Evolutionary conservation across 2,329 filamentous ascomycete species (phyloP), one percentile per base, ranked within the genome.

Genomic region (Rutstroemia sp.): DNA sequence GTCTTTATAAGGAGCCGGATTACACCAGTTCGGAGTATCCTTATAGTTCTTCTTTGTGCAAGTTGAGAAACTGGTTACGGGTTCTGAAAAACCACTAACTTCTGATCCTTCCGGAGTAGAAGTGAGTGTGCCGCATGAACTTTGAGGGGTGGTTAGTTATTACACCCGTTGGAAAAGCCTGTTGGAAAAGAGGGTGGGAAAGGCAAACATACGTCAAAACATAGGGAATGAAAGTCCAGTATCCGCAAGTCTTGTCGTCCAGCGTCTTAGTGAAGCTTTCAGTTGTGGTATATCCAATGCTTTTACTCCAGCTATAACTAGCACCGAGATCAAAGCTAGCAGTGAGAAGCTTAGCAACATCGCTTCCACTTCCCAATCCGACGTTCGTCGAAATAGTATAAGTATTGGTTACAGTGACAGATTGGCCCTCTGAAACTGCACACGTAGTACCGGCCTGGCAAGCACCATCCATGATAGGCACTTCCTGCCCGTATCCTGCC

Each of bases 221-320:
- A 30, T 30, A 44, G 5, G 49, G 39, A 7, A 51, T 44, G 27
- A 51, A 51, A 17, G 39, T 51, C 49, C 49, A 51, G 21, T 51
- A 51, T 27, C 49, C 49, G 44, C 49, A 51, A 19, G 39, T 42
- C 5, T 27, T 27, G 4, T n/a, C 37, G 2, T 17, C 38, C 21
- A 51, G 30, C 7, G 5, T 16, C 2, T 6, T 27, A 5, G 12
- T 42, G 14, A 10, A 27, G 6, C 5, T 25, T 10, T 12, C 16
- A 12, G 6, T 27, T 7, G 21, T 17, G 1, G 49, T 38, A 7
- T 51, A 51, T 9, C 21, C 16, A 25, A 51, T n/a, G 10, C 38
- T 44, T 14, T 42, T 30, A 42, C 21, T 27, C 19, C n/a, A 42
- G 10, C 19, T 27, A 30, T 51, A 44, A 42, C 21, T 51, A 2